Percentiles rank a stretch among this genome's conserved stretches.
Evolutionary conservation across 1,139 yeast genomes (phyloP).

Genomic region (Pichia cactophila): DNA sequence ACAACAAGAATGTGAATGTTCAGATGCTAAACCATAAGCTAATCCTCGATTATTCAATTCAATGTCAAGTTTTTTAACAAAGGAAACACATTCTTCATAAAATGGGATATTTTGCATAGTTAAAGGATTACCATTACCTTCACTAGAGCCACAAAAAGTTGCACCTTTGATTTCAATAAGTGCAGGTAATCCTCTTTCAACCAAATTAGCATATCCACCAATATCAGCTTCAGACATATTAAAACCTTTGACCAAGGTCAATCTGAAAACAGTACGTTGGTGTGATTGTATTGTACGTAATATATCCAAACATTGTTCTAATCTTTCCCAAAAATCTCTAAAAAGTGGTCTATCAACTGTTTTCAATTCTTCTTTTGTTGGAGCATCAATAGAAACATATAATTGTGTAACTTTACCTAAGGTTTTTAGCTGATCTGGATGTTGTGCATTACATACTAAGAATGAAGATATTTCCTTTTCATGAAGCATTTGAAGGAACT

Average conservation of each 20-base stretch:
- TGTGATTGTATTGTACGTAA: constrained; percentile 62
- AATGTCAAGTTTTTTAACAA: constrained; percentile 54
- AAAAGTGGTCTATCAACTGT: constrained; percentile 83
- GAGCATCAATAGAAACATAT: constrained; percentile 89
- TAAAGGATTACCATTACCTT: constrained; percentile 75
- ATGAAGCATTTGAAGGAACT: constrained; percentile 74
- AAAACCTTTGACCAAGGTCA: constrained; percentile 87
- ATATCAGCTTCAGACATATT: constrained; percentile 62
- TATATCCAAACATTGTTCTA: constrained; percentile 73
- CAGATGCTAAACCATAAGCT: constrained; percentile 80
- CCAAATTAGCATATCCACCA: constrained; percentile 83
- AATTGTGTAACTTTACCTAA: constrained; percentile 78
- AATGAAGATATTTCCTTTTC: constrained; percentile 74
- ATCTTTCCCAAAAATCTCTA: constrained; percentile 89
- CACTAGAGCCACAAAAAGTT: constrained; percentile 82
- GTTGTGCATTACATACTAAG: constrained; percentile 92
- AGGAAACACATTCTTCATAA: constrained; percentile 78
- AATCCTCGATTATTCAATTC: constrained; percentile 59
- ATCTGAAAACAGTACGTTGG: constrained; percentile 86
- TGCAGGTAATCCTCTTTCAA: constrained; percentile 73
- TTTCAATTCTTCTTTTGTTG: constrained; percentile 71
- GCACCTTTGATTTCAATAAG: constrained; percentile 93
- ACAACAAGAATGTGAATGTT: constrained; percentile 94
- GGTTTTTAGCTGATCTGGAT: constrained; percentile 70
- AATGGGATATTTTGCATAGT: constrained; percentile 96